Percentiles rank a stretch among this genome's conserved stretches.
Conservation (phyloP, 2,329 filamentous ascomycete genomes). For the Ophiostoma himal-ulmi region DNA sequence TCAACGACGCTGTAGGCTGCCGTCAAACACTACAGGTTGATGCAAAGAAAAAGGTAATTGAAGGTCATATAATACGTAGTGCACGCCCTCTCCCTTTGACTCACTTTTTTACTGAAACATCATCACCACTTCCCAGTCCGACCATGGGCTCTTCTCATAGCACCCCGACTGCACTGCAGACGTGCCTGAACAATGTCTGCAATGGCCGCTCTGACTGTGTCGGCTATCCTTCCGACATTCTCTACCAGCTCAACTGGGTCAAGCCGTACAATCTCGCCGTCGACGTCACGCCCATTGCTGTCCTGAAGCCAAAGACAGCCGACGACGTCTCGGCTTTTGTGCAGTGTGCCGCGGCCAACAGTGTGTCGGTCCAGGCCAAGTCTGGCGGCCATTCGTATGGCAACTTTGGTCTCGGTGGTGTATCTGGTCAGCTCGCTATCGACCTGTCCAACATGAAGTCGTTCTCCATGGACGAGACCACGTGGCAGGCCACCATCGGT, state of each 20-base stretch:
- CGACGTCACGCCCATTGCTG: conserved; percentile 47
- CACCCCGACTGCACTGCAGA: background rate
- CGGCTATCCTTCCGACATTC: conserved; percentile 38
- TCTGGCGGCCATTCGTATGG: conserved; percentile 62
- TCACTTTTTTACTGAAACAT: background rate
- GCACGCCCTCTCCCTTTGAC: background rate
- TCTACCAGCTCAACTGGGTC: conserved; percentile 47
- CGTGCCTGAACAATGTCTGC: conserved; percentile 45
- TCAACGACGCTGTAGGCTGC: background rate
- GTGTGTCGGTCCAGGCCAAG: conserved; percentile 53
- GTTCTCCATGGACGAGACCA: conserved; percentile 48
- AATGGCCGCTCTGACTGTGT: conserved; percentile 42
- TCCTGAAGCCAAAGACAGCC: conserved; percentile 49
- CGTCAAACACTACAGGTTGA: background rate
- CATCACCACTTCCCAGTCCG: background rate
- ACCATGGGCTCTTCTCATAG: background rate
- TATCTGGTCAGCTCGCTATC: conserved; percentile 50
- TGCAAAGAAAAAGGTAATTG: background rate
- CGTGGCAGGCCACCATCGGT: conserved; percentile 51
- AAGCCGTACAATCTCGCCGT: conserved; percentile 47
- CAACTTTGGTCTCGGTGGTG: conserved; percentile 42
- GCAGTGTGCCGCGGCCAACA: conserved; percentile 47
- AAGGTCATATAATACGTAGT: background rate
- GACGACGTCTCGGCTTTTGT: conserved; percentile 53
- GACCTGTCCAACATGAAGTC: conserved; percentile 49